Conservation (phyloP, 1,139 yeast genomes). For the Hyphopichia fennica region DNA sequence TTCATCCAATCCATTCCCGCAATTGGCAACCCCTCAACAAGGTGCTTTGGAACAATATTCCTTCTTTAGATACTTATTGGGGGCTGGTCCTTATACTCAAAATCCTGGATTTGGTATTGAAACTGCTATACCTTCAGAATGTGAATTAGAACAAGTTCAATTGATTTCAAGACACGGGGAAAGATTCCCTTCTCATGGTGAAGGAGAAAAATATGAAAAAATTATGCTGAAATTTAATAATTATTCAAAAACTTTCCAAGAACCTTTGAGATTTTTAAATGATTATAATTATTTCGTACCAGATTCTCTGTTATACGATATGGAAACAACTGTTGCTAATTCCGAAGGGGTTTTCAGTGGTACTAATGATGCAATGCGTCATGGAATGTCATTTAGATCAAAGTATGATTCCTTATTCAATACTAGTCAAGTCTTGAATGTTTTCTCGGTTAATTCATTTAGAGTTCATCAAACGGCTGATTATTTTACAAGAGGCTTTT, state of each 20-base stretch:
- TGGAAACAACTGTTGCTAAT: constrained; percentile 25
- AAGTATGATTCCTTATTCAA: constrained; percentile 14
- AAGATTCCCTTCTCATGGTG: constrained; percentile 30
- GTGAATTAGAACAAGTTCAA: constrained; percentile 37
- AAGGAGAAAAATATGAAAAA: constrained; percentile 17
- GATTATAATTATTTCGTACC: constrained; percentile 26
- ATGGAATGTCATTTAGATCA: constrained; percentile 15
- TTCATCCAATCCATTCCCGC: background rate
- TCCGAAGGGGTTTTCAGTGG: constrained; percentile 25
- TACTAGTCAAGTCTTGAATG: constrained; percentile 9
- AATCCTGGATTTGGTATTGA: constrained; percentile 34
- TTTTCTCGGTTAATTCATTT: constrained; percentile 16
- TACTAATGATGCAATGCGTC: constrained; percentile 14
- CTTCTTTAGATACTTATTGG: constrained; percentile 31
- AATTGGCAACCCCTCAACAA: background rate
- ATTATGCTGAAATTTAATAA: constrained; percentile 11
- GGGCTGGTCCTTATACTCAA: constrained; percentile 38
- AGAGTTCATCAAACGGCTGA: constrained; percentile 16
- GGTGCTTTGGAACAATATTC: background rate
- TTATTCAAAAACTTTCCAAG: constrained; percentile 17
- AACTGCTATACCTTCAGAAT: constrained; percentile 29
- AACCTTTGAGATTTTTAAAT: constrained; percentile 25
- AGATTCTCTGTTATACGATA: constrained; percentile 24
- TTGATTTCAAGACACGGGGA: constrained; percentile 38
- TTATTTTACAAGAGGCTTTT: constrained; percentile 18